Evolutionary conservation across 768 basidiomycete species (phyloP).

Genomic region (Scleroderma citrinum): DNA sequence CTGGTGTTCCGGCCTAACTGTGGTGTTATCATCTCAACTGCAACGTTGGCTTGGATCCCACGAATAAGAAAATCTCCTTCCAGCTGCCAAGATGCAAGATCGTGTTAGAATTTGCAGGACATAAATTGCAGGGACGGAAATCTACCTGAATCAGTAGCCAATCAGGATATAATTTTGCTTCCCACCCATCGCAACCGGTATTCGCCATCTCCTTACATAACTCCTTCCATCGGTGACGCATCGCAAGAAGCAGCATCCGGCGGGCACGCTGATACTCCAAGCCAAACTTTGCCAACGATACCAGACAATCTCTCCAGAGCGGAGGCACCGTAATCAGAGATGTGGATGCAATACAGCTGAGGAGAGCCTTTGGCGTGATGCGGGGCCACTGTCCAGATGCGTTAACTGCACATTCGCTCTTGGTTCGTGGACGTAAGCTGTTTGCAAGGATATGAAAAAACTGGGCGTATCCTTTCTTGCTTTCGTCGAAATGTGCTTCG

Average conservation of each 20-base stretch:
- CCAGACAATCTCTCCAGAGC: slow-evolving; percentile 22
- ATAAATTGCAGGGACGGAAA: too few relatives aligned
- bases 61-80: too few relatives aligned
- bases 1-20: too few relatives aligned
- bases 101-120: too few relatives aligned
- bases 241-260: slow-evolving; percentile 12
- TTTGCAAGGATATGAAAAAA: slow-evolving; percentile 1
- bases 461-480: not conserved
- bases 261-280: too few relatives aligned
- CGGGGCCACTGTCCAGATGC: slow-evolving; percentile 28
- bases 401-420: not conserved
- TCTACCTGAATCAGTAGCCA: too few relatives aligned
- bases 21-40: too few relatives aligned
- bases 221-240: slow-evolving; percentile 4
- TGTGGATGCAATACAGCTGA: slow-evolving; percentile 18
- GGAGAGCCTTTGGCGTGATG: slow-evolving; percentile 21
- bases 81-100: too few relatives aligned
- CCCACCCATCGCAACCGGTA: not conserved
- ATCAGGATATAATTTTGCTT: too few relatives aligned
- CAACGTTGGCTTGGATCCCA: too few relatives aligned
- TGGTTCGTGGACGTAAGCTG: not conserved
- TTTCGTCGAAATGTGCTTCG: not conserved
- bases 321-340: slow-evolving; percentile 2
- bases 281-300: slow-evolving; percentile 18
- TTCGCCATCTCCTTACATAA: slow-evolving; percentile 8